phyloP scores from a whole-genome alignment of 768 basidiomycete species.

The Naganishia vaughanmartiniae region DNA sequence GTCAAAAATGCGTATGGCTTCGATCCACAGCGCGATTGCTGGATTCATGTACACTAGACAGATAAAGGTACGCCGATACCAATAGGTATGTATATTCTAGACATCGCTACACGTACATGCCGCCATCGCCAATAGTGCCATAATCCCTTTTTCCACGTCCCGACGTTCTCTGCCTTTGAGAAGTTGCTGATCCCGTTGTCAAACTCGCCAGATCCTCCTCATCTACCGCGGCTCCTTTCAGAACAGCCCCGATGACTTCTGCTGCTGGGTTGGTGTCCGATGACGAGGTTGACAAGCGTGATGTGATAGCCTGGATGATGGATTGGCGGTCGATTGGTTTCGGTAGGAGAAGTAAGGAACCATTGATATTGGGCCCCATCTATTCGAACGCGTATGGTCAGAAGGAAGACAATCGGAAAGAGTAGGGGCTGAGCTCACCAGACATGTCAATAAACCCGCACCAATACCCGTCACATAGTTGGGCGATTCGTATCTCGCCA shows the following conservation, averaged over 20 bases:
- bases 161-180: background rate
- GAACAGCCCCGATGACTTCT: background rate
- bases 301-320: background rate
- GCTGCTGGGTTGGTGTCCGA: background rate
- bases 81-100: background rate
- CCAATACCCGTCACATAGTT: slow-evolving; percentile 17
- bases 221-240: slow-evolving; percentile 1
- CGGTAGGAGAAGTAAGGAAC: slow-evolving; percentile 3
- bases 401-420: background rate
- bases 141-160: background rate
- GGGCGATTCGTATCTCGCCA: slow-evolving; percentile 8
- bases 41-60: background rate
- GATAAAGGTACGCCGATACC: background rate
- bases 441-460: slow-evolving; percentile 10
- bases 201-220: slow-evolving; percentile 4
- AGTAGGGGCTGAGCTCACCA: background rate
- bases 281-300: background rate
- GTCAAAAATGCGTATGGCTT: no score
- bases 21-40: background rate
- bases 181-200: background rate
- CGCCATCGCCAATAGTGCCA: slow-evolving; percentile 17
- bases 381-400: background rate
- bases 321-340: slow-evolving; percentile 12
- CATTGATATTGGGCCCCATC: background rate
- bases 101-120: slow-evolving; percentile 15